A percentile compares a stretch with the other conserved stretches of the same genome.
Conservation (phyloP, 768 basidiomycete genomes). For the Naganishia randhawae region DNA sequence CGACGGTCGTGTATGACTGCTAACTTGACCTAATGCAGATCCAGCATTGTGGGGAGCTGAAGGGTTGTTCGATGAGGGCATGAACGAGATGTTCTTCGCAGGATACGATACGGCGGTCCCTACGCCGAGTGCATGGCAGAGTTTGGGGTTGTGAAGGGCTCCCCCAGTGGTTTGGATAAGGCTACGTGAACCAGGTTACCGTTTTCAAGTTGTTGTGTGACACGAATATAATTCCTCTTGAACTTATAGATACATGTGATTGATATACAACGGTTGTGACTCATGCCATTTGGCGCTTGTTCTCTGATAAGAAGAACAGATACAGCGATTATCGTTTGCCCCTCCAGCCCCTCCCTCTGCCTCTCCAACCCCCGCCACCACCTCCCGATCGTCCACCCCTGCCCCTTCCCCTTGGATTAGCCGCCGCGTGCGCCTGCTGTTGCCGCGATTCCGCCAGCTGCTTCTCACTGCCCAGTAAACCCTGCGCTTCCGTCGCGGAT, state of each 20-base stretch:
- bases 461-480: constrained; percentile 16
- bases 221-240: neutral
- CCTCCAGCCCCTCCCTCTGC: constrained; percentile 1
- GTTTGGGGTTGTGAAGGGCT: neutral
- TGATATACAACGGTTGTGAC: too few relatives aligned
- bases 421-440: neutral
- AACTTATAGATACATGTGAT: neutral
- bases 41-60: constrained; percentile 18
- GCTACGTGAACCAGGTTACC: neutral
- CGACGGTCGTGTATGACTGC: neutral
- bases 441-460: constrained; percentile 16
- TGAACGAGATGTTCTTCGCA: constrained; percentile 23
- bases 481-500: constrained; percentile 9
- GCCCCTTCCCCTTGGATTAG: neutral
- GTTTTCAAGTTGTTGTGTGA: neutral
- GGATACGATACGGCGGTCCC: constrained; percentile 18
- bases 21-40: neutral
- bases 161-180: neutral
- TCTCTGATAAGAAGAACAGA: too few relatives aligned
- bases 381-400: constrained; percentile 11
- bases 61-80: constrained; percentile 18
- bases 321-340: constrained; percentile 16
- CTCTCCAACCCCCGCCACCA: constrained; percentile 6
- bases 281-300: too few relatives aligned
- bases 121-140: constrained; percentile 19